A percentile compares a stretch with the other conserved stretches of the same genome.
Conservation (phyloP, 2,329 filamentous ascomycete genomes). For the Chalara sp. region DNA sequence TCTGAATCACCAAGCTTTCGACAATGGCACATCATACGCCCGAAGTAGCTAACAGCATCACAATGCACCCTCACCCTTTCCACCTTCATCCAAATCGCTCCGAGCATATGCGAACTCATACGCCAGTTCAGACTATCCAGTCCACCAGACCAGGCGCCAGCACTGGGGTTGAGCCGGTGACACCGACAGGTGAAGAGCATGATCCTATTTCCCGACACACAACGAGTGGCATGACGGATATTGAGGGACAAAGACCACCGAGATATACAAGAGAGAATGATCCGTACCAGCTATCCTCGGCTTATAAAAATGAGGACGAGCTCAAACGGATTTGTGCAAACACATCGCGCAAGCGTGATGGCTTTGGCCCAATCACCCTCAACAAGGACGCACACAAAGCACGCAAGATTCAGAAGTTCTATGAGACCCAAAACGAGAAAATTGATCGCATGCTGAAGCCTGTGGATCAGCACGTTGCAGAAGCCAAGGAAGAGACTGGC, state of each 20-base stretch:
- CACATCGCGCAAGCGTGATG: conserved; percentile 66
- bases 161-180: conserved; percentile 33
- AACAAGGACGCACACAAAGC: conserved; percentile 32
- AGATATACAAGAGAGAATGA: conserved; percentile 51
- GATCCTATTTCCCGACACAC: conserved; percentile 23
- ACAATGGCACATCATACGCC: conserved; percentile 15
- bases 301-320: conserved; percentile 71
- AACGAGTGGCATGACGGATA: conserved; percentile 28
- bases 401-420: conserved; percentile 65
- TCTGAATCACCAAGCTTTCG: too few relatives aligned
- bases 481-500: conserved; percentile 67
- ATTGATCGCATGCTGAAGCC: conserved; percentile 89
- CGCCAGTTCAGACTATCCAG: conserved; percentile 15
- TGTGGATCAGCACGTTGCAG: conserved; percentile 81
- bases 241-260: conserved; percentile 31
- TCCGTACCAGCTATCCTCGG: conserved; percentile 71
- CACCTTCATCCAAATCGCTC: conserved; percentile 21
- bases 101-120: conserved; percentile 17
- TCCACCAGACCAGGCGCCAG: conserved; percentile 30
- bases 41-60: conserved; percentile 24
- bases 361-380: conserved; percentile 30
- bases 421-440: conserved; percentile 85
- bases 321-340: conserved; percentile 75
- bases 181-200: conserved; percentile 18
- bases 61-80: conserved; percentile 25